Evolutionary conservation across 1,284 basidiomycete genomes (phyloP).

Genomic region (Sutorius eximius): DNA sequence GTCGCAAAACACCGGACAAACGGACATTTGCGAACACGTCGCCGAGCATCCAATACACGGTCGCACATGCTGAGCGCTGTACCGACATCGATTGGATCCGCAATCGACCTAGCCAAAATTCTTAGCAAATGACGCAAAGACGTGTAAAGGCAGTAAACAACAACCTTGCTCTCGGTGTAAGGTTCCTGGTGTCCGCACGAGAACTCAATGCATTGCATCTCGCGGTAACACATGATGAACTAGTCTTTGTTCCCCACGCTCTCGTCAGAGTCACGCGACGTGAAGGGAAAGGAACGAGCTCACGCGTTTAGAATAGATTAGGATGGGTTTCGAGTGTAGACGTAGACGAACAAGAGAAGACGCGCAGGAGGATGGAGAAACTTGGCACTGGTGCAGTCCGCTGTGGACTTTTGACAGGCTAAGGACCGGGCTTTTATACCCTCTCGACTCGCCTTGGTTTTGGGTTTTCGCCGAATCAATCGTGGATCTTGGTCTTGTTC

Average conservation of each 20-base stretch:
- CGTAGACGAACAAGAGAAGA: neutral
- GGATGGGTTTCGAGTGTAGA: constrained; percentile 3
- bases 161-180: constrained; percentile 31
- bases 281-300: neutral
- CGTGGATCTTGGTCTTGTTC: neutral
- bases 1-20: neutral
- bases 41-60: constrained; percentile 36
- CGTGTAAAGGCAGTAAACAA: neutral
- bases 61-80: constrained; percentile 37
- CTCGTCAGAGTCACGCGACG: constrained; percentile 19
- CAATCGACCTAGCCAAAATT: constrained; percentile 41
- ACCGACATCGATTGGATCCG: constrained; percentile 38
- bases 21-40: constrained; percentile 40
- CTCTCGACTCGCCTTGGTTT: neutral
- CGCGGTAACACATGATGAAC: constrained; percentile 31
- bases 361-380: neutral
- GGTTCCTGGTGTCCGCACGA: constrained; percentile 28
- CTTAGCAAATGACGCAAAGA: constrained; percentile 21
- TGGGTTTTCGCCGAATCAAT: constrained; percentile 3
- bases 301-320: constrained; percentile 30
- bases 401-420: constrained; percentile 5
- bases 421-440: constrained; percentile 24
- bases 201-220: constrained; percentile 26
- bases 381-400: constrained; percentile 9
- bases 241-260: constrained; percentile 11